Evolutionary conservation across 2,329 filamentous ascomycete genomes (phyloP).

Genomic region (Beauveria medogensis): DNA sequence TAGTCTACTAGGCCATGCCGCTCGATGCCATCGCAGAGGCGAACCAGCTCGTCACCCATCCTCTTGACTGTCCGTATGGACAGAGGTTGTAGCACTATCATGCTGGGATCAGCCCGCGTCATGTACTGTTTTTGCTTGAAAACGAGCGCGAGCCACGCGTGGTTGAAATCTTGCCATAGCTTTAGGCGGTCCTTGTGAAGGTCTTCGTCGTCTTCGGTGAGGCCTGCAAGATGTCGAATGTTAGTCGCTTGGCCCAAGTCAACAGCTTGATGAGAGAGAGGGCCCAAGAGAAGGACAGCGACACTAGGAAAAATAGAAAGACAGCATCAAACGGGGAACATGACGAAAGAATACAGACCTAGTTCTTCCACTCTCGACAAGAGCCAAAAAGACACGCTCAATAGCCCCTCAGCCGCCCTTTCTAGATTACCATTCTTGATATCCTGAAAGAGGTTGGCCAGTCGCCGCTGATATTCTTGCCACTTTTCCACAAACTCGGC

Average conservation of each 20-base stretch:
- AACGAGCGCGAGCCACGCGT: constrained; percentile 77
- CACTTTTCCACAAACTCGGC: constrained; percentile 61
- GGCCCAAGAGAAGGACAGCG: too few species aligned
- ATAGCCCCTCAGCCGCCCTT: constrained; percentile 42
- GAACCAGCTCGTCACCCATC: constrained; percentile 75
- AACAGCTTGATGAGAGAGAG: too few species aligned
- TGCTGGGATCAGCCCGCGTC: constrained; percentile 46
- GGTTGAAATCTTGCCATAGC: constrained; percentile 91
- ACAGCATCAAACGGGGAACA: not conserved
- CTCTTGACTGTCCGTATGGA: constrained; percentile 61
- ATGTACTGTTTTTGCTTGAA: constrained; percentile 77
- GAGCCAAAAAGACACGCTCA: constrained; percentile 48
- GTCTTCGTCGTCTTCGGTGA: constrained; percentile 73
- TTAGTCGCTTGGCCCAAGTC: not conserved
- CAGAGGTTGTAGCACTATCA: constrained; percentile 48
- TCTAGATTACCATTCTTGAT: constrained; percentile 48
- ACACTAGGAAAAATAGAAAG: not conserved
- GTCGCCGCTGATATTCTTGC: constrained; percentile 52
- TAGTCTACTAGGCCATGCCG: constrained; percentile 94
- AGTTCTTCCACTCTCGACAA: constrained; percentile 46
- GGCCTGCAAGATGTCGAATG: constrained; percentile 43
- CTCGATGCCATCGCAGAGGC: constrained; percentile 79
- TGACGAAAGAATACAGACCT: constrained; percentile 32
- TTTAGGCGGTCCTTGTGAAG: constrained; percentile 69
- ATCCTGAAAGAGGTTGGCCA: constrained; percentile 62